Evolutionary conservation across 208 protist genomes (phyloP).

Genomic region (Leishmania braziliensis): DNA sequence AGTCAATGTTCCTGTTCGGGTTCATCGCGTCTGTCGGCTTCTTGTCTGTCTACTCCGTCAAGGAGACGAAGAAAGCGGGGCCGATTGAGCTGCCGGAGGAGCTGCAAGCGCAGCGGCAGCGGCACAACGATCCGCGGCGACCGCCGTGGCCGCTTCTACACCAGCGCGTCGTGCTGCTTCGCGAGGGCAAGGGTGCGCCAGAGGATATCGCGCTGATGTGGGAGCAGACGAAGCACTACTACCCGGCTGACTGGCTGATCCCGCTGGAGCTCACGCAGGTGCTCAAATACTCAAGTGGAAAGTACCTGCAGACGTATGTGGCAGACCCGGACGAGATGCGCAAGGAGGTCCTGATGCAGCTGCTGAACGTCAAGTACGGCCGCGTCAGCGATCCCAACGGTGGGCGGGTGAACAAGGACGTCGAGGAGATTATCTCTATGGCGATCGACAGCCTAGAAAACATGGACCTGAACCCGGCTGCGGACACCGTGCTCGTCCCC

Average conservation of each 20-base stretch:
- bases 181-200: constrained; percentile 68
- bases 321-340: constrained; percentile 80
- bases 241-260: constrained; percentile 85
- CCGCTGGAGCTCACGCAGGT: constrained; percentile 86
- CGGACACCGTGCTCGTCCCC: constrained; percentile 58
- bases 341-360: constrained; percentile 82
- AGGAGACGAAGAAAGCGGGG: constrained; percentile 81
- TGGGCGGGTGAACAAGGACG: constrained; percentile 70
- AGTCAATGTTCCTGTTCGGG: constrained; percentile 80
- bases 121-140: constrained; percentile 75
- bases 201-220: constrained; percentile 83
- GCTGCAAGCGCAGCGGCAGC: constrained; percentile 57
- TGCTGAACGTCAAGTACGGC: constrained; percentile 82
- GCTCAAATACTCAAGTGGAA: constrained; percentile 81
- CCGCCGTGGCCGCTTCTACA: constrained; percentile 88
- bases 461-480: constrained; percentile 63
- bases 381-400: constrained; percentile 70
- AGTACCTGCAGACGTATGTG: constrained; percentile 81
- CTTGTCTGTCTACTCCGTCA: constrained; percentile 74
- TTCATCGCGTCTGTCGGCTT: constrained; percentile 76
- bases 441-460: constrained; percentile 79
- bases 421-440: constrained; percentile 86
- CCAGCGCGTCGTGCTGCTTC: constrained; percentile 77
- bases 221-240: constrained; percentile 87
- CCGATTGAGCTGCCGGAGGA: constrained; percentile 78